Evolutionary conservation across 805 yeast species (phyloP).

Genomic region (Nakazawaea populi): DNA sequence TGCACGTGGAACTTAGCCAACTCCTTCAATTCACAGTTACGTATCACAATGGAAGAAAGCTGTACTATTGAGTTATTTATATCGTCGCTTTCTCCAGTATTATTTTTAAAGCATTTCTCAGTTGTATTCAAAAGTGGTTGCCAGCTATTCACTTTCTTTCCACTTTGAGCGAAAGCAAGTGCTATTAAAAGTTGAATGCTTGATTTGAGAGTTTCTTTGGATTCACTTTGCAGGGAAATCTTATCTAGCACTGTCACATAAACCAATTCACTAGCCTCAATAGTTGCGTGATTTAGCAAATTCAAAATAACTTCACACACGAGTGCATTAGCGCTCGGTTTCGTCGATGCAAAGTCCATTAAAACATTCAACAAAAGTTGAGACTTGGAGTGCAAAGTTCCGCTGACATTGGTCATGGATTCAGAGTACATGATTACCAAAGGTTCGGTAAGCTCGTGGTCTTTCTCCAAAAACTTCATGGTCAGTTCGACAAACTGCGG

Average conservation of each 20-base stretch:
- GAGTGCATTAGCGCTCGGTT: slow-evolving; percentile 31
- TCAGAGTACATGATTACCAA: slow-evolving; percentile 62
- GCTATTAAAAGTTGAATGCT: slow-evolving; percentile 37
- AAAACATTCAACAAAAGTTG: slow-evolving; percentile 40
- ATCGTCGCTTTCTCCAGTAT: slow-evolving; percentile 2
- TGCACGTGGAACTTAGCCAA: slow-evolving; percentile 41
- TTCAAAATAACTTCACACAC: slow-evolving; percentile 54
- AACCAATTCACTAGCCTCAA: slow-evolving; percentile 39
- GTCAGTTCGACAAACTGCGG: slow-evolving; percentile 35
- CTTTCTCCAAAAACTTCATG: slow-evolving; percentile 23
- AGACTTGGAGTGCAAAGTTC: slow-evolving; percentile 71
- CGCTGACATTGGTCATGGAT: slow-evolving; percentile 66
- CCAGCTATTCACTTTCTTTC: slow-evolving; percentile 59
- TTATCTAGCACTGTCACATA: slow-evolving; percentile 29
- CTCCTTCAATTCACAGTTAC: slow-evolving; percentile 46
- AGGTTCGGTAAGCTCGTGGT: slow-evolving; percentile 30
- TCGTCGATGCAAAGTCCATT: slow-evolving; percentile 23
- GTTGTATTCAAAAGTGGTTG: slow-evolving; percentile 14
- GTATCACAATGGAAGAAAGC: slow-evolving; percentile 41
- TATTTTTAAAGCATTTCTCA: slow-evolving; percentile 9
- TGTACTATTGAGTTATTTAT: slow-evolving; percentile 31
- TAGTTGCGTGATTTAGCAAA: slow-evolving; percentile 46
- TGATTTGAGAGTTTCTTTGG: slow-evolving; percentile 19
- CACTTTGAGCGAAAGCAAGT: slow-evolving; percentile 63
- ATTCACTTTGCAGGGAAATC: slow-evolving; percentile 12